These are phyloP conservation scores for Hamigera avellanea DNA, from an alignment of 495 filamentous ascomycete genomes.

Conservation along the genomic window DNA sequence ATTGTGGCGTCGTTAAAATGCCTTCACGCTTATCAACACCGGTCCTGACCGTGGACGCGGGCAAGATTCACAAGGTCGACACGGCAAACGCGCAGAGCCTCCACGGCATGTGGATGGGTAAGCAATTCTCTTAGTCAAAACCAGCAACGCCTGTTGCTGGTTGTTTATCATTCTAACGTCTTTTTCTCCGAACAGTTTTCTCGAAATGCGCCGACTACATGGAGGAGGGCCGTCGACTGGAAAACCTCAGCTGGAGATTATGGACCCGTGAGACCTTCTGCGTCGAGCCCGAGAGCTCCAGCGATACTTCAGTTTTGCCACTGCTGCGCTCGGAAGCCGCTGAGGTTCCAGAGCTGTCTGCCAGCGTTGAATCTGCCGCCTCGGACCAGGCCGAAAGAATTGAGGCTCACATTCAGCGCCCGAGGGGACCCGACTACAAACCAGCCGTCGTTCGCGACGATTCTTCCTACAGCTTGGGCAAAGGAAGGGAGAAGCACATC, in stretches of 20 bases:
- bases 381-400: conserved; percentile 64
- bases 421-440: conserved; percentile 29
- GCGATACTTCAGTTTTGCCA: conserved; percentile 29
- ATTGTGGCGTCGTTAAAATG: conserved; percentile 34
- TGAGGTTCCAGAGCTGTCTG: conserved; percentile 79
- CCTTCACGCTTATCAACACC: conserved; percentile 52
- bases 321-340: conserved; percentile 31
- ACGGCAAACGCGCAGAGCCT: conserved; percentile 86
- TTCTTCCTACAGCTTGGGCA: conserved; percentile 41
- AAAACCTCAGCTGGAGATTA: conserved; percentile 92
- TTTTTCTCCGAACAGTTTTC: conserved; percentile 51
- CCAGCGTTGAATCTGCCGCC: conserved; percentile 73
- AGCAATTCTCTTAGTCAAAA: conserved; percentile 5
- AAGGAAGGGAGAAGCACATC: conserved; percentile 79
- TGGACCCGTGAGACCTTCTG: conserved; percentile 97
- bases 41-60: conserved; percentile 74
- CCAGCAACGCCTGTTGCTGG: conserved; percentile 17
- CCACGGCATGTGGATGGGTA: conserved; percentile 97
- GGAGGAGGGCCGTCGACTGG: conserved; percentile 81
- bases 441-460: conserved; percentile 38
- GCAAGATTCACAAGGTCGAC: conserved; percentile 86
- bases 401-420: conserved; percentile 49
- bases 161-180: conserved; percentile 2
- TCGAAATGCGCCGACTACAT: conserved; percentile 91
- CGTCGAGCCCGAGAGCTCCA: conserved; percentile 57